Percentiles rank a stretch among this genome's conserved stretches.
These are phyloP conservation scores for Lolium rigidum DNA, from an alignment of 176 grass and related monocot genomes.

Conservation along the genomic window DNA sequence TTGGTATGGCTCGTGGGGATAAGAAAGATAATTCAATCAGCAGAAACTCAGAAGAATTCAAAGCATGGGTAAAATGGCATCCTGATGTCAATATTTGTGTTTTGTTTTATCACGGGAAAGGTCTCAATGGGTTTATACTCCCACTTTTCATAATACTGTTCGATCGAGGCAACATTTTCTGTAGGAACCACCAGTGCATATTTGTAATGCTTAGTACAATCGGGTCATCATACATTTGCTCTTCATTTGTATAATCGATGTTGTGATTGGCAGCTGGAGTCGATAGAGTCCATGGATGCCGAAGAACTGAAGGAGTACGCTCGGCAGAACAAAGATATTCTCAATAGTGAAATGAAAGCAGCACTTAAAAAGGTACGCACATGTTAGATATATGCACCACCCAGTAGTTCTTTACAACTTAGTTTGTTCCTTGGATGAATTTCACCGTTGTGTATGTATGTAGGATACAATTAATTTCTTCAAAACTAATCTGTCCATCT, in stretches of 20 bases:
- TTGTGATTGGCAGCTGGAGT: background rate
- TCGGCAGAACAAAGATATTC: background rate
- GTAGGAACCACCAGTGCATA: background rate
- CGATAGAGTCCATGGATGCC: conserved; percentile 14
- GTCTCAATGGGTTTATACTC: background rate
- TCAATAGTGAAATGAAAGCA: conserved; percentile 1
- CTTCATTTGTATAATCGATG: background rate
- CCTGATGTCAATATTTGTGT: too few relatives aligned
- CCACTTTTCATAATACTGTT: background rate
- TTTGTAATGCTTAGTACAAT: background rate
- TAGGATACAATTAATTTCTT: too few relatives aligned
- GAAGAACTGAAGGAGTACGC: background rate
- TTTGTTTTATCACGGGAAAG: background rate
- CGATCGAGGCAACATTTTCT: background rate
- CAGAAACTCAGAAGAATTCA: background rate
- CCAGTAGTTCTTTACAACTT: too few relatives aligned
- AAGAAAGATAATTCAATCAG: background rate
- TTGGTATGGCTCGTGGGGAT: conserved; percentile 9
- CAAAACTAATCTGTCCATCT: background rate
- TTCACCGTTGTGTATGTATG: background rate
- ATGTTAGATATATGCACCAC: background rate
- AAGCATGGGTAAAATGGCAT: too few relatives aligned
- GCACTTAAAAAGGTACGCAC: conserved; percentile 15
- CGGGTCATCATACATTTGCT: background rate
- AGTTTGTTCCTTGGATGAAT: too few relatives aligned